Conservation (phyloP, 2,329 filamentous ascomycete genomes). For the Daldinia eschscholtzii region DNA sequence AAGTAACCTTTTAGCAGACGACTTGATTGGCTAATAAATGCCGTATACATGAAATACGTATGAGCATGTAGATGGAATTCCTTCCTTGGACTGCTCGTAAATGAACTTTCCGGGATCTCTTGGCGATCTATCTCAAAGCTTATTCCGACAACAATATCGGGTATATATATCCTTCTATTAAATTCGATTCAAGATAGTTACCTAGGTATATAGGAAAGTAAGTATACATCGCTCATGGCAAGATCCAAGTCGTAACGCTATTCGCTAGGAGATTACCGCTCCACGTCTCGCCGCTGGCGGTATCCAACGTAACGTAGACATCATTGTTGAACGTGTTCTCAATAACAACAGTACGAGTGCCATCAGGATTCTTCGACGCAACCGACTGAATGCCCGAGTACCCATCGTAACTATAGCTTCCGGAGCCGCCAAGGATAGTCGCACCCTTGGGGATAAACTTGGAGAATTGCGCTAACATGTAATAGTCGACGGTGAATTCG, state of each 20-base stretch:
- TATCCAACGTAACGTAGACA: constrained; percentile 57
- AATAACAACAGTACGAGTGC: constrained; percentile 59
- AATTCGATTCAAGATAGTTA: not conserved
- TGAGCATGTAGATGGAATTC: not conserved
- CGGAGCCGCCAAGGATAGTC: constrained; percentile 57
- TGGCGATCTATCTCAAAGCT: not conserved
- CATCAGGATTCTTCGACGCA: constrained; percentile 62
- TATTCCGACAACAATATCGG: constrained; percentile 6
- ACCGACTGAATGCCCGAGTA: constrained; percentile 59
- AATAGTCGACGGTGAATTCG: constrained; percentile 63
- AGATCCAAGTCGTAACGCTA: constrained; percentile 58
- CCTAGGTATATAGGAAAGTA: not conserved
- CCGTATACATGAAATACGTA: not conserved
- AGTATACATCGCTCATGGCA: constrained; percentile 44
- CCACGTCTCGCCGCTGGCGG: constrained; percentile 55
- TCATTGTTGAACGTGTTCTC: constrained; percentile 62
- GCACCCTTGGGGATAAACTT: constrained; percentile 62
- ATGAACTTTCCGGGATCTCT: not conserved
- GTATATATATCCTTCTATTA: not conserved
- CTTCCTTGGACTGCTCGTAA: not conserved
- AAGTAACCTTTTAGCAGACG: not conserved
- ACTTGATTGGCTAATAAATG: not conserved
- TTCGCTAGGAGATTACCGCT: constrained; percentile 54
- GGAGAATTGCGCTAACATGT: constrained; percentile 66
- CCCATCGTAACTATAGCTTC: constrained; percentile 59